phyloP scores from a whole-genome alignment of 306 rosid species.

The Rubus parviflorus region DNA sequence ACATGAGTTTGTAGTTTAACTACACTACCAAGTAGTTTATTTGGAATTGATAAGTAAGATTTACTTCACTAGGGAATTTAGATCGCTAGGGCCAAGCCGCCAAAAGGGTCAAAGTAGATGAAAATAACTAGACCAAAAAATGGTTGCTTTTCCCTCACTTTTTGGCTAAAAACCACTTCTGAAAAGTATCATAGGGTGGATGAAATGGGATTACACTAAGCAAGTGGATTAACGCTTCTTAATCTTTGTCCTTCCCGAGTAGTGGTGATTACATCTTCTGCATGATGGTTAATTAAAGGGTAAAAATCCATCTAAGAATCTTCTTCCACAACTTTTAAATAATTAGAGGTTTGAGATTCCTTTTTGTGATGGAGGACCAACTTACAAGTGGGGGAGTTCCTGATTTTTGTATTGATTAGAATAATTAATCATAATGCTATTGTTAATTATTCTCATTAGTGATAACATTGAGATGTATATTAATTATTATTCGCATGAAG shows the following conservation, averaged over 20 bases:
- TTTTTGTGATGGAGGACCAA: conserved; percentile 13
- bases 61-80: neutral
- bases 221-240: conserved; percentile 21
- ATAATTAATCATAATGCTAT: neutral
- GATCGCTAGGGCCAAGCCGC: neutral
- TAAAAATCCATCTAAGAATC: conserved; percentile 12
- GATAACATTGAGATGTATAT: neutral
- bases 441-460: neutral
- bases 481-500: too few species aligned
- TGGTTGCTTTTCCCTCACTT: neutral
- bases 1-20: neutral
- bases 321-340: conserved; percentile 6
- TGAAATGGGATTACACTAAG: conserved; percentile 29
- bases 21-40: neutral
- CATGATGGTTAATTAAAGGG: conserved; percentile 20
- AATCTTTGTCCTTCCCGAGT: conserved; percentile 9
- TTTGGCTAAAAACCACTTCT: neutral
- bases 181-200: conserved; percentile 10
- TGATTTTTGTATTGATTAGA: neutral
- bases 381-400: conserved; percentile 6
- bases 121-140: neutral
- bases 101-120: neutral
- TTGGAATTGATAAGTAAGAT: neutral
- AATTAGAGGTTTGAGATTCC: neutral
- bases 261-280: conserved; percentile 23